phyloP scores from a whole-genome alignment of 1,139 yeast species.

The Nakaseomyces bracarensis region DNA sequence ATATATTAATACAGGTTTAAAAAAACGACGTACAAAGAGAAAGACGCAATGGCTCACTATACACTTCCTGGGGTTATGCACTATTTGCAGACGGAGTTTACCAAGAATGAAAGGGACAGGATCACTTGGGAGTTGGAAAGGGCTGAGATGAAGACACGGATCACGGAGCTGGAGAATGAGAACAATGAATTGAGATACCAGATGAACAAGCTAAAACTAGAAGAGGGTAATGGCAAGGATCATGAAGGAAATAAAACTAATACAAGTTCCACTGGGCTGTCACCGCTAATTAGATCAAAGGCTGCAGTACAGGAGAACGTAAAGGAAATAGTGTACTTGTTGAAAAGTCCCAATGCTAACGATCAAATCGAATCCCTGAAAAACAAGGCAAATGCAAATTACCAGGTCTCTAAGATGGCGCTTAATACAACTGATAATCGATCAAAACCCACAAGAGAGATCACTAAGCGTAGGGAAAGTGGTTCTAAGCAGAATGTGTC shows the following conservation, averaged over 20 bases:
- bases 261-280: background rate
- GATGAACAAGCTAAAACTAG: constrained; percentile 37
- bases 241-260: background rate
- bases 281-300: constrained; percentile 22
- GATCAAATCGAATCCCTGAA: constrained; percentile 23
- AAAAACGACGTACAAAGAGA: background rate
- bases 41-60: constrained; percentile 17
- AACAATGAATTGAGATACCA: constrained; percentile 48
- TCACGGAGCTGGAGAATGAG: constrained; percentile 57
- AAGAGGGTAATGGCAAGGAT: constrained; percentile 3
- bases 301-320: constrained; percentile 30
- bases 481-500: background rate
- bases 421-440: background rate
- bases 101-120: constrained; percentile 46
- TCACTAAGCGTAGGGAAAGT: background rate
- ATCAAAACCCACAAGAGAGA: background rate
- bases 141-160: constrained; percentile 47
- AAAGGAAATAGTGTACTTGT: constrained; percentile 31
- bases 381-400: constrained; percentile 13
- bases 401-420: constrained; percentile 7
- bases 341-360: constrained; percentile 27
- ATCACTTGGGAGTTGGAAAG: constrained; percentile 49
- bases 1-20: too few relatives aligned
- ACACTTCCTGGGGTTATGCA: constrained; percentile 45
- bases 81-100: constrained; percentile 50